These are phyloP conservation scores for Byssoonygena ceratinophila DNA, from an alignment of 2,329 filamentous ascomycete species.

Conservation along the genomic window DNA sequence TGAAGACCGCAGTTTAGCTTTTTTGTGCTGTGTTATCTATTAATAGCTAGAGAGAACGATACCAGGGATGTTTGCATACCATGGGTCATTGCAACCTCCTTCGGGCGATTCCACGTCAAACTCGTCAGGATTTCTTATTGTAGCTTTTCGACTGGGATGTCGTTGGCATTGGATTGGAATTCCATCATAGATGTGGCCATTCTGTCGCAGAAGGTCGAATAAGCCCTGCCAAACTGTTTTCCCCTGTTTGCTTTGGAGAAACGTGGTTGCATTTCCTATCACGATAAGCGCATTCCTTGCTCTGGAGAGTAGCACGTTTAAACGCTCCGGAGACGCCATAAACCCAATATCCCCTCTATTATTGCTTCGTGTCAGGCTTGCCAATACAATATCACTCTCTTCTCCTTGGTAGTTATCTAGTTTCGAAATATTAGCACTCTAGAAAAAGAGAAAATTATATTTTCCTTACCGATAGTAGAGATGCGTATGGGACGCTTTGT, in stretches of 20 bases:
- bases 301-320: conserved; percentile 61
- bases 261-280: conserved; percentile 59
- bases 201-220: conserved; percentile 45
- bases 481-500: conserved; percentile 47
- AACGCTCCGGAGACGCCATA: conserved; percentile 52
- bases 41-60: not conserved
- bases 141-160: conserved; percentile 43
- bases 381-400: conserved; percentile 62
- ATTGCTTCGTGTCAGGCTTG: conserved; percentile 59
- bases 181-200: conserved; percentile 48
- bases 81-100: conserved; percentile 56
- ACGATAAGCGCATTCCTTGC: conserved; percentile 57
- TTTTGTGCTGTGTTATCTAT: not conserved
- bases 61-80: conserved; percentile 37
- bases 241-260: conserved; percentile 50
- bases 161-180: conserved; percentile 51
- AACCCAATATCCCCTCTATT: conserved; percentile 56
- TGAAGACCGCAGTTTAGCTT: conserved; percentile 49
- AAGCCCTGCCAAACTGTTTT: conserved; percentile 48
- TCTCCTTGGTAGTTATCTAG: conserved; percentile 70
- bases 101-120: conserved; percentile 56
- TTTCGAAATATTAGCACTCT: not conserved
- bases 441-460: not conserved
- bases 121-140: conserved; percentile 44
- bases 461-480: conserved; percentile 56